Conservation (phyloP, 2,329 filamentous ascomycete species). For the Fusarium redolens region DNA sequence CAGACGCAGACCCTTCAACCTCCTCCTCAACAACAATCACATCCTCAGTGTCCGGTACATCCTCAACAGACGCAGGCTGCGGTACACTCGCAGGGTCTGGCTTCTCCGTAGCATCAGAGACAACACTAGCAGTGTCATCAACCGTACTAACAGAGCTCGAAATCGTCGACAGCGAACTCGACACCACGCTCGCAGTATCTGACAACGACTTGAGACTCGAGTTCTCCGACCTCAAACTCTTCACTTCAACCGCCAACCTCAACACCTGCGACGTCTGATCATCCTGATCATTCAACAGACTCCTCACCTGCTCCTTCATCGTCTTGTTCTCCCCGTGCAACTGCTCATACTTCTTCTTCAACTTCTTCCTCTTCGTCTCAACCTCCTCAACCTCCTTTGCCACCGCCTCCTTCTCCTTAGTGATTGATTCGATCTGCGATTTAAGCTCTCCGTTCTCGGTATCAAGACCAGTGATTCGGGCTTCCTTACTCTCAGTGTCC, state of each 20-base stretch:
- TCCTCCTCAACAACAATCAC: slow-evolving; percentile 16
- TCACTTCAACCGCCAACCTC: slow-evolving; percentile 39
- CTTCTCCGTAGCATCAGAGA: slow-evolving; percentile 42
- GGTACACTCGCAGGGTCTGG: slow-evolving; percentile 25
- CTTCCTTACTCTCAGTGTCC: slow-evolving; percentile 40
- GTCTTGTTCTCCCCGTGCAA: slow-evolving; percentile 33
- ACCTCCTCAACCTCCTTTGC: slow-evolving; percentile 37
- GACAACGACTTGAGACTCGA: slow-evolving; percentile 33
- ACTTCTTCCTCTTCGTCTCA: slow-evolving; percentile 38
- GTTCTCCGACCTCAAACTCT: slow-evolving; percentile 40
- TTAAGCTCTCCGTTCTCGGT: slow-evolving; percentile 42
- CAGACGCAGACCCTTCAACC: background rate
- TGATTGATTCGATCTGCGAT: slow-evolving; percentile 36
- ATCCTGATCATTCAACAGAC: slow-evolving; percentile 40
- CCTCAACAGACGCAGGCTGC: slow-evolving; percentile 28
- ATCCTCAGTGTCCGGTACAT: slow-evolving; percentile 18
- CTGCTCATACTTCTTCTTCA: slow-evolving; percentile 41
- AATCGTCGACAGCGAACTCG: slow-evolving; percentile 37
- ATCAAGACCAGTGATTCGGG: slow-evolving; percentile 37
- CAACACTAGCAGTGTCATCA: slow-evolving; percentile 29
- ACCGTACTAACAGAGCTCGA: slow-evolving; percentile 21
- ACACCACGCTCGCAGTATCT: slow-evolving; percentile 35
- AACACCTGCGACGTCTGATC: slow-evolving; percentile 39
- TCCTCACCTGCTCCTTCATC: slow-evolving; percentile 33
- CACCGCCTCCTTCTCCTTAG: slow-evolving; percentile 42